Evolutionary conservation across 75 land plant genomes (phyloP), one percentile per base, ranked within the genome.

Genomic region (Adiantum capillusveneris): DNA sequence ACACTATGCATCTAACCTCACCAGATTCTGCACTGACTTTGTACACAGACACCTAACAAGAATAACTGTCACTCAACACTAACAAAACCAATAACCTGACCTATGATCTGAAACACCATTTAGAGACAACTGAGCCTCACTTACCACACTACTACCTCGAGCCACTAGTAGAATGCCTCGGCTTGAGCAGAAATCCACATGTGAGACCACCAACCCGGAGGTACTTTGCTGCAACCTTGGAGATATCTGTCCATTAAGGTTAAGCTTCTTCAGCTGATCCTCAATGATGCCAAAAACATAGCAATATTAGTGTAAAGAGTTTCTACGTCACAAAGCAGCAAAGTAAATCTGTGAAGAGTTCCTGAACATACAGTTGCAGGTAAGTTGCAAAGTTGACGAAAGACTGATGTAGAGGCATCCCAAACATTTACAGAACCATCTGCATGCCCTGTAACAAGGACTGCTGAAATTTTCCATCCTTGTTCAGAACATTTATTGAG

Each of bases 341-440:
- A 39, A 39, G 42, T 7, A 39, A 39, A 6, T 46, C 14, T 34
- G 37, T 3, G 3, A 3, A 34, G 9, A 34, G 37, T 34, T 34
- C 37, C 37, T 34, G 37, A 24, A 2, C 2, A 3, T 53, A 53
- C 55, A 53, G 25, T 53, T 26, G 28, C 2, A 25, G 55, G 14
- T 42, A 84, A 39, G 42, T 65, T 64, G 63, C 65, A 72, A 21
- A 86, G n/a, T 58, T 65, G 77, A 37, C 64, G 58, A 46, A 89
- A 17, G 26, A 73, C 36, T 13, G 90, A 81, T 58, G 60, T 44
- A 62, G 96, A 83, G 22, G 91, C 81, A 72, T 94, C 91, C 90
- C 90, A 94, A 51, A 94, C 70, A 74, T 79, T 71, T 14, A 84
- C 64, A 64, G 80, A 72, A 50, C 98, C 98, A 76, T 84, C 79